Base-by-base conservation (phyloP, 2,329 filamentous ascomycete species). In the Claviceps digitariae region DNA sequence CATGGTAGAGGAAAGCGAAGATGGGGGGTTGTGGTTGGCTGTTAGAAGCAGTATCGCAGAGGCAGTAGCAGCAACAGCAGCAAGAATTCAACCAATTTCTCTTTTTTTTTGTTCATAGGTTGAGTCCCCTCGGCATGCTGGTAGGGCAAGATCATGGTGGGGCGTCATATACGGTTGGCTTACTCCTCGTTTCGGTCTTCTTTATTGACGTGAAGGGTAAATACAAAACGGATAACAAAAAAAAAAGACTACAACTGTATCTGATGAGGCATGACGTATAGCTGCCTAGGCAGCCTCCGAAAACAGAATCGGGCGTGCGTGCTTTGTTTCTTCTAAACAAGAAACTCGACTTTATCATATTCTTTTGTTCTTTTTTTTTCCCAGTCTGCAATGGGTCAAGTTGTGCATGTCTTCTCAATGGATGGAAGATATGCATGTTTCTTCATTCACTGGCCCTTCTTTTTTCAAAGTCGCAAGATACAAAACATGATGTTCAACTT, bases 131-230 rank as follows among this genome's bases (percentile, higher is more conserved):
- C 57, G 61, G 57, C 57, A 53, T 57, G 61, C 27, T 58, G 63
- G 60, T 63, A 64, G 62, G 64, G 69, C 70, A 69, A 40, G 68
- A 72, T 70, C 67, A 71, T 68, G 67, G 68, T 69, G 69, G 64
- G 69, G 69, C 69, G 69, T 72, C 69, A 69, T 68, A 66, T 62
- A 38, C 21, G 69, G 69, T 64, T 70, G 68, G 68, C 67, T 70
- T 52, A 45, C 43, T 71, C 68, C 68, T 71, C 68, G 65, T 71
- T 71, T 70, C 17, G 67, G 63, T 71, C 67, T 69, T 71, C 66
- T 69, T 67, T 67, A 67, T 67, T 65, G 65, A 69, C 68, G 62
- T 63, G 64, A 67, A 65, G 66, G 64, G 31, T 8, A 10, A 10
- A 34, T 12, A 34, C 64, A 66, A 50, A 48, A 61, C 59, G 60